Base-by-base conservation (phyloP, 2,329 filamentous ascomycete species). In the Leptodontidium sp. region DNA sequence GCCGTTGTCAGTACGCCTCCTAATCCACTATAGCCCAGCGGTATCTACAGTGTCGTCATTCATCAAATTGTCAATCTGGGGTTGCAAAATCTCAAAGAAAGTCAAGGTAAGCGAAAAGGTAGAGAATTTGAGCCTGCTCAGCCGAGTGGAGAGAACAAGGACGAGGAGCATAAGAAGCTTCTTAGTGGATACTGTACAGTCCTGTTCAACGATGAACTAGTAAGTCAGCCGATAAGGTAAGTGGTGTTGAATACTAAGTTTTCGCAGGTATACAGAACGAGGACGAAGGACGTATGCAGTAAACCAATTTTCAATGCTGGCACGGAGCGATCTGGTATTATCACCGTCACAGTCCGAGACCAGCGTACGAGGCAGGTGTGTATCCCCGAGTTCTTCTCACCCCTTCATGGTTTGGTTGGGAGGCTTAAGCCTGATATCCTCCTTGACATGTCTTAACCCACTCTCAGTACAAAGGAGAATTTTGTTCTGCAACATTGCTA, bases 301-400 rank as follows among this genome's bases (percentile, higher is more conserved):
- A 94, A 97, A 79, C 96, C 96, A 1, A 98, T 98, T 72, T 98
- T 97, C 86, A 98, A 98, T 75, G 94, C 96, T 2, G 95, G 95
- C 69, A 98, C 94, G 0, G 96, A 99, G 96, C 87, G 93, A 71
- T 96, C 93, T 21, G 87, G 88, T 57, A 92, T 98, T 67, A 86
- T 97, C 65, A 98, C 94, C 0, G 86, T 98, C 61, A 92, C 93
- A 0, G 94, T 98, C 17, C 91, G 96, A 32, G 95, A 98, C 78
- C 90, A 92, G 12, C 89, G 95, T 43, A 93, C 98, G 79, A 87
- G 95, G 65, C 91, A 49, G 21, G 59, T 62, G 26, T 21, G 50
- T 47, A 40, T 7, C 40, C 35, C 21, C 29, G 17, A 24, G 26
- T 17, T 52, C 45, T 50, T 11, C 38, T 21, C 14, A n/a, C n/a